Conservation (phyloP, 2,329 filamentous ascomycete genomes). For the Fusarium clavum region DNA sequence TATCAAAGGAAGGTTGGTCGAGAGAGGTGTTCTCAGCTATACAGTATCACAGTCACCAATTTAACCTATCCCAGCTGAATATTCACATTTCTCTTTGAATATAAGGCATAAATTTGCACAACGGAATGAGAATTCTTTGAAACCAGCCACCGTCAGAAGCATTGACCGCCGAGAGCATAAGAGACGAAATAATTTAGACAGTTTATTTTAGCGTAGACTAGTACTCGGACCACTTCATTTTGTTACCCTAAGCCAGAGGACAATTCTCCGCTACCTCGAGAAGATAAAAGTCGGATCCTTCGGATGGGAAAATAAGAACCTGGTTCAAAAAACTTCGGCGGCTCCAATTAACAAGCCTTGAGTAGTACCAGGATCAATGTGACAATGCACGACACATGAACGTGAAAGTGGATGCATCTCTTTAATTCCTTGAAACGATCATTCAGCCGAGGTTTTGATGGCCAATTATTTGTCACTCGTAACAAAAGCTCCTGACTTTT, state of each 20-base stretch:
- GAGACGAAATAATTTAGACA: not conserved
- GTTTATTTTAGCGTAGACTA: accelerated
- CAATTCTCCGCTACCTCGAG: not conserved
- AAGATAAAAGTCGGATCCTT: not conserved
- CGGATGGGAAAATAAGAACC: not conserved
- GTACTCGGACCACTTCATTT: accelerated
- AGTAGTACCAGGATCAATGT: not conserved
- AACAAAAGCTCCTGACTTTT: conserved; percentile 17
- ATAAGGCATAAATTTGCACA: too few species aligned
- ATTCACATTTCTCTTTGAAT: too few species aligned
- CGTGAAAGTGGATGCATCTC: conserved; percentile 8
- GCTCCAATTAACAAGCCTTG: conserved; percentile 19
- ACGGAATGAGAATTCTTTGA: not conserved
- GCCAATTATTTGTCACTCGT: not conserved
- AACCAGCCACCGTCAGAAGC: not conserved
- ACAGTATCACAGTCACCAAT: too few species aligned
- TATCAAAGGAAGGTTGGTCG: too few species aligned
- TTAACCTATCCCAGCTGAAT: too few species aligned
- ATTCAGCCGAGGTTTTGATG: conserved; percentile 10
- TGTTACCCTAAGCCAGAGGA: accelerated
- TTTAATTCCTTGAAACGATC: conserved; percentile 4
- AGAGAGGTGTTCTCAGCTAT: too few species aligned
- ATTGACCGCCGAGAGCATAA: not conserved
- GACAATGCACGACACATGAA: not conserved
- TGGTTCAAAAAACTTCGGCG: not conserved